Evolutionary conservation across 1,139 yeast species (phyloP), one percentile per base, ranked within the genome.

Genomic region (Candida pseudoviswanathii): DNA sequence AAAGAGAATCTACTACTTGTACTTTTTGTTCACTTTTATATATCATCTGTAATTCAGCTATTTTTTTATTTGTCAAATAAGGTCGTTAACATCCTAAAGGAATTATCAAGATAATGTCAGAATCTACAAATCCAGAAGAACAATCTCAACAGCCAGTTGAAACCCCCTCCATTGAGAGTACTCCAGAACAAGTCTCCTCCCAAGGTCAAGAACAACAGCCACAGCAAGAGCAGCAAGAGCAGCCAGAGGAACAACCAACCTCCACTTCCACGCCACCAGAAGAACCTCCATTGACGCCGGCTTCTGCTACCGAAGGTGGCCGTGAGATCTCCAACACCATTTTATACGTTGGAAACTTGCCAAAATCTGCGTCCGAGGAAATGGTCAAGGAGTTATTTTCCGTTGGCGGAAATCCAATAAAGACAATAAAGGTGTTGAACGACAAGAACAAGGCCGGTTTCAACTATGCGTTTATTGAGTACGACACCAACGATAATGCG

Each of bases 401-500:
- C 42, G 80, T 78, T 16, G 81, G 84, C 33, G 89, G 92, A 25
- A 51, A 49, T 30, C 70, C 78, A 24, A 76, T 84, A 46, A 77
- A 81, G 52, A 73, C 82, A 31, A 80, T 86, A 50, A 90, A 89
- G 67, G 71, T 90, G 40, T 74, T 90, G 55, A 81, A 83, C 52
- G 96, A 89, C 63, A 88, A 88, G 67, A 88, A 88, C 65, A 79
- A 80, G 57, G 80, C 80, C 7, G 89, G 89, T 8, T 84, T 81
- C 62, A 87, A 87, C 64, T 91, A 90, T 66, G 96, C 96, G 1
- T 91, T 91, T 66, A 81, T 90, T 48, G 96, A 90, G 66, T 90
- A 81, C 60, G 82, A 77, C 41, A 73, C 73, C 48, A 77, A 82
- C 44, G 74, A 71, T 37, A 74, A 78, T 38, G 96, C 96, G 1